These are phyloP conservation scores for Schwanniomyces etchellsii DNA, from an alignment of 1,139 yeast genomes.

Conservation along the genomic window DNA sequence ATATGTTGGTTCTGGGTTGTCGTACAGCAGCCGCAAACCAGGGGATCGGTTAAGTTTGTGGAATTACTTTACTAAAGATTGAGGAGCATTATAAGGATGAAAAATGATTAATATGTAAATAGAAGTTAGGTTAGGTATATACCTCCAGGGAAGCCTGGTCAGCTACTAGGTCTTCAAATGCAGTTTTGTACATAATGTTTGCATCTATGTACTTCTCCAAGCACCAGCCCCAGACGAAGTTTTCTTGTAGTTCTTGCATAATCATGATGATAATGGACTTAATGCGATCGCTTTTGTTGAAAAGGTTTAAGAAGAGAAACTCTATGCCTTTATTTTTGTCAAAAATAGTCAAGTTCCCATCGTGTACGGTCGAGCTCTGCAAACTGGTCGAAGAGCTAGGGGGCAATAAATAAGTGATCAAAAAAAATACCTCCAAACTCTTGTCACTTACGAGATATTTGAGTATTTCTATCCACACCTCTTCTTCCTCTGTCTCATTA, in stretches of 20 bases:
- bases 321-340: conserved; percentile 47
- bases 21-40: conserved; percentile 48
- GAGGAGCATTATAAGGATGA: conserved; percentile 3
- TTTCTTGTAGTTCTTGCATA: conserved; percentile 40
- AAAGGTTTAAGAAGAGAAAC: conserved; percentile 29
- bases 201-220: conserved; percentile 31
- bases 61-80: conserved; percentile 21
- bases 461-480: conserved; percentile 41
- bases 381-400: conserved; percentile 39
- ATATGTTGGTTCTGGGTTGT: conserved; percentile 61
- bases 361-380: conserved; percentile 34
- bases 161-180: conserved; percentile 28
- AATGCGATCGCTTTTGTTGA: conserved; percentile 33
- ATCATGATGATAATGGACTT: conserved; percentile 40
- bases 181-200: conserved; percentile 38
- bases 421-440: conserved; percentile 35
- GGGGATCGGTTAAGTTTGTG: conserved; percentile 41
- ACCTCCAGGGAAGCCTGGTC: conserved; percentile 2
- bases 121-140: conserved; percentile 2
- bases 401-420: conserved; percentile 39
- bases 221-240: conserved; percentile 46
- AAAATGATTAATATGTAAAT: not conserved
- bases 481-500: conserved; percentile 25
- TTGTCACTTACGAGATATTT: conserved; percentile 42
- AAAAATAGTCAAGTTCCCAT: conserved; percentile 39